Conservation (phyloP, 2,329 filamentous ascomycete genomes). For the Bipolaris bicolor region DNA sequence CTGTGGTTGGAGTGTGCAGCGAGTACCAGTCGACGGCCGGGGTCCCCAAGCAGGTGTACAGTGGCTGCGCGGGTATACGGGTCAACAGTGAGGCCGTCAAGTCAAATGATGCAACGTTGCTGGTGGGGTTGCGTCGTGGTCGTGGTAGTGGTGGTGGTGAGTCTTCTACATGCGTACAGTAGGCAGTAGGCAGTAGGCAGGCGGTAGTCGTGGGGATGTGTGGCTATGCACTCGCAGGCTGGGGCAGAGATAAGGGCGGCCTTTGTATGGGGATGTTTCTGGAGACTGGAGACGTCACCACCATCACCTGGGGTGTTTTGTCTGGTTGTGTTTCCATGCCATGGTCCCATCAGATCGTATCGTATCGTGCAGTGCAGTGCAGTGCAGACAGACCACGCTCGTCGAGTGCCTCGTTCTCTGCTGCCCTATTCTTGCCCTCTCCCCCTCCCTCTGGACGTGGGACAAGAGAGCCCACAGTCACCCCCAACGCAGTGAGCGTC, state of each 20-base stretch:
- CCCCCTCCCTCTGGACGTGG: slow-evolving; percentile 9
- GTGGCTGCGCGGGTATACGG: slow-evolving; percentile 11
- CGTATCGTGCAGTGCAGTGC: too few relatives aligned
- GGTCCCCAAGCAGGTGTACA: slow-evolving; percentile 13
- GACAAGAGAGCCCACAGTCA: slow-evolving; percentile 4
- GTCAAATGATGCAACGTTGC: slow-evolving; percentile 22
- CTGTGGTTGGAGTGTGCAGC: slow-evolving; percentile 22
- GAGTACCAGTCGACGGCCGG: slow-evolving; percentile 17
- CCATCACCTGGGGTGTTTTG: slow-evolving; percentile 17
- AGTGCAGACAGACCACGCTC: neutral
- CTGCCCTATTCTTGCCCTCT: slow-evolving; percentile 7
- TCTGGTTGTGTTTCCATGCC: slow-evolving; percentile 10
- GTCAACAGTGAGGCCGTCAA: slow-evolving; percentile 18
- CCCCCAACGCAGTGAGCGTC: neutral
- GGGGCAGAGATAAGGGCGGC: slow-evolving; percentile 12
- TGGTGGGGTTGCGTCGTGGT: slow-evolving; percentile 9
- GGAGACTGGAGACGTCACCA: slow-evolving; percentile 16
- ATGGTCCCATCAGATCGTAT: too few relatives aligned
- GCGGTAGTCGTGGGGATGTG: slow-evolving; percentile 9
- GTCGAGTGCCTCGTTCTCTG: slow-evolving; percentile 5
- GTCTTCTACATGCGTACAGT: neutral
- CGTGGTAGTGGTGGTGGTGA: neutral
- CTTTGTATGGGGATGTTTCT: slow-evolving; percentile 12
- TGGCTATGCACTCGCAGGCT: slow-evolving; percentile 14
- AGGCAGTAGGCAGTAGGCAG: too few relatives aligned